These are phyloP conservation scores for Alternaria atra DNA, from an alignment of 2,329 filamentous ascomycete genomes.

Conservation along the genomic window DNA sequence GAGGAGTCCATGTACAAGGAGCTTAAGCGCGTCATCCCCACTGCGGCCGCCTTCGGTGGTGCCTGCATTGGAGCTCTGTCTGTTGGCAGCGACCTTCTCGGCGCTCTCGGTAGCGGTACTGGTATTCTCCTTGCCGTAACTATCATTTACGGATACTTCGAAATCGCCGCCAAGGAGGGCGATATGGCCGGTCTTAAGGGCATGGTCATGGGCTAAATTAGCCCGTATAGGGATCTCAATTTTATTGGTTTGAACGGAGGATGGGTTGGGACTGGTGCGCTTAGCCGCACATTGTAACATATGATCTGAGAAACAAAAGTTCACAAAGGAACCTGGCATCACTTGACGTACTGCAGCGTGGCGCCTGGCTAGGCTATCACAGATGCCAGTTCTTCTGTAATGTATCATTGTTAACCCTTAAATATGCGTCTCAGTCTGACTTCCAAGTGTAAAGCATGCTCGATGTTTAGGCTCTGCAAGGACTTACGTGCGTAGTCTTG, in stretches of 20 bases:
- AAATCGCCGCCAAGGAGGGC: slow-evolving; percentile 98
- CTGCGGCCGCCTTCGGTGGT: slow-evolving; percentile 96
- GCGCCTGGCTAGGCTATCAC: slow-evolving; percentile 10
- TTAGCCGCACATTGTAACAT: slow-evolving; percentile 22
- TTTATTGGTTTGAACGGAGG: slow-evolving; percentile 10
- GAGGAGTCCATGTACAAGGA: slow-evolving; percentile 99
- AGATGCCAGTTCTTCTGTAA: slow-evolving; percentile 10
- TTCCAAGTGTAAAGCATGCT: not conserved
- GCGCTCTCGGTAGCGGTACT: slow-evolving; percentile 93
- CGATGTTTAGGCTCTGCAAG: not conserved
- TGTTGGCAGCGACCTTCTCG: slow-evolving; percentile 92
- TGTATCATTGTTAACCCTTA: slow-evolving; percentile 18
- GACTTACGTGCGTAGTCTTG: not conserved
- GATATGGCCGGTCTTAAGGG: slow-evolving; percentile 83
- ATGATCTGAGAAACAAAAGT: slow-evolving; percentile 21
- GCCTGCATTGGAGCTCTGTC: slow-evolving; percentile 98
- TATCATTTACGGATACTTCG: slow-evolving; percentile 99
- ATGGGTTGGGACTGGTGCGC: slow-evolving; percentile 11
- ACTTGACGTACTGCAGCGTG: slow-evolving; percentile 10
- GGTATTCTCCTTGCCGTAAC: slow-evolving; percentile 98
- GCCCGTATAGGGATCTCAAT: slow-evolving; percentile 5
- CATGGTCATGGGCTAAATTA: slow-evolving; percentile 65
- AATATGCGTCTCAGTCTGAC: not conserved
- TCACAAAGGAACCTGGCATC: slow-evolving; percentile 15
- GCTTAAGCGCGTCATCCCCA: slow-evolving; percentile 98